Conservation (phyloP, 768 basidiomycete species). For the Suillus subalutaceus region DNA sequence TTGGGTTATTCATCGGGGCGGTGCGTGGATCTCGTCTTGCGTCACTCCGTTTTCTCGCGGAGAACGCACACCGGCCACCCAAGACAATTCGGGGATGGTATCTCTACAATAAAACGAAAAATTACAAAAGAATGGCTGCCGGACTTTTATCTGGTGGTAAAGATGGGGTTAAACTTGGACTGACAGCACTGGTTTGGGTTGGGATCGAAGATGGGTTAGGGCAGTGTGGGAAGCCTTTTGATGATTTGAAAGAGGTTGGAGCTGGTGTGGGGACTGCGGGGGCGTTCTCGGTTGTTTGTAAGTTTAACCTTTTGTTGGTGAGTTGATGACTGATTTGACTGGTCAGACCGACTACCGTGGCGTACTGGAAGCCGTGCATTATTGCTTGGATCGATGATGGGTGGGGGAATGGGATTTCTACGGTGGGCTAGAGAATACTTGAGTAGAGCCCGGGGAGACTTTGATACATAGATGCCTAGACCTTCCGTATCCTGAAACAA, state of each 20-base stretch:
- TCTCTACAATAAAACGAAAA: slow-evolving; percentile 95
- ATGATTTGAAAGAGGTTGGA: slow-evolving; percentile 53
- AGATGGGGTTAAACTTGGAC: slow-evolving; percentile 56
- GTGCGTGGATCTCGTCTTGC: slow-evolving; percentile 72
- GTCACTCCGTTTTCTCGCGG: slow-evolving; percentile 84
- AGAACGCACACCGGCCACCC: slow-evolving; percentile 88
- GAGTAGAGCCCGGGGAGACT: slow-evolving; percentile 12
- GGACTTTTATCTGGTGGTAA: slow-evolving; percentile 67
- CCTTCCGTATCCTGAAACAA: too few relatives aligned
- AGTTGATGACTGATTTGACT: slow-evolving; percentile 4
- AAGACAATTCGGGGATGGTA: slow-evolving; percentile 91
- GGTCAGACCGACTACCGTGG: slow-evolving; percentile 61
- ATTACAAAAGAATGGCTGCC: slow-evolving; percentile 79
- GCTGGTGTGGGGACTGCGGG: slow-evolving; percentile 68
- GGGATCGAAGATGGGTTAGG: slow-evolving; percentile 48
- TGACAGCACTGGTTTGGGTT: slow-evolving; percentile 50
- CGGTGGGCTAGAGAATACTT: slow-evolving; percentile 40
- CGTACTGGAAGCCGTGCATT: slow-evolving; percentile 49
- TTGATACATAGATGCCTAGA: too few relatives aligned
- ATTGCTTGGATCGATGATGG: slow-evolving; percentile 60
- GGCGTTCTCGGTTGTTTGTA: slow-evolving; percentile 58
- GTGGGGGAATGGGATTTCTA: slow-evolving; percentile 53
- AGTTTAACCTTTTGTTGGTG: slow-evolving; percentile 26
- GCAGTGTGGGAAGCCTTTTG: slow-evolving; percentile 37
- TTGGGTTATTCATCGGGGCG: slow-evolving; percentile 72